Base-by-base conservation (phyloP, 192 early-diverging fungal genomes). In the Allomyces arbusculus region DNA sequence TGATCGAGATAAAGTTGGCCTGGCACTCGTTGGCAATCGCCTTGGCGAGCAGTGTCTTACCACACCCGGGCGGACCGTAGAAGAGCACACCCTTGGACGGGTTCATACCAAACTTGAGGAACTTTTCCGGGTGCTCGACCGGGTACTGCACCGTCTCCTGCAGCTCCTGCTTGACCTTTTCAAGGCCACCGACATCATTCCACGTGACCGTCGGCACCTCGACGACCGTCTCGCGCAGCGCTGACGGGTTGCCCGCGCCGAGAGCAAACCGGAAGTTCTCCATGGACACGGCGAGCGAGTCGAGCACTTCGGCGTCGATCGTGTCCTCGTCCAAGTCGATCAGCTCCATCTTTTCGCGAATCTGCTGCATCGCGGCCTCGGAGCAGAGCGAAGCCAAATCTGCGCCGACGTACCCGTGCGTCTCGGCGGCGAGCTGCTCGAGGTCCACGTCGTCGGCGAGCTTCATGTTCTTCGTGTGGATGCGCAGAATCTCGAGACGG, bases 401-500 rank as follows among this genome's bases (percentile, higher is more conserved):
- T 43, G 94, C 89, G 69, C 95, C 95, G 63, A 97, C 94, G 75
- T 88, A 92, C 66, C 95, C 95, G 72, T 97, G 95, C 23, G 94
- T 97, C 74, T 99, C 93, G 4, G 90, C 79, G 24, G 95, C 94
- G 69, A 99, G 92, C 75, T 92, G 88, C 73, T 97, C 93, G 63
- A 99, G 76, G 74, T 99, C 94, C 55, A 97, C 95, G 66, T 96
- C 92, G 62, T 96, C 93, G 65, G 81, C 90, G 66, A 99, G 76
- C 74, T 94, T 95, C 95, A 97, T 97, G 73, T 97, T 97, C 79
- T 97, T 97, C 72, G 95, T 97, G 82, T 97, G 95, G 69, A 99
- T 97, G 71, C 94, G 86, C 69, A 99, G 79, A 65, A 99, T 95
- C 76, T 97, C 94, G n/a, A 97, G 81, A 70, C 95, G 90, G 45